Evolutionary conservation across 2,329 filamentous ascomycete genomes (phyloP).

Genomic region (Neofusicoccum ribis): DNA sequence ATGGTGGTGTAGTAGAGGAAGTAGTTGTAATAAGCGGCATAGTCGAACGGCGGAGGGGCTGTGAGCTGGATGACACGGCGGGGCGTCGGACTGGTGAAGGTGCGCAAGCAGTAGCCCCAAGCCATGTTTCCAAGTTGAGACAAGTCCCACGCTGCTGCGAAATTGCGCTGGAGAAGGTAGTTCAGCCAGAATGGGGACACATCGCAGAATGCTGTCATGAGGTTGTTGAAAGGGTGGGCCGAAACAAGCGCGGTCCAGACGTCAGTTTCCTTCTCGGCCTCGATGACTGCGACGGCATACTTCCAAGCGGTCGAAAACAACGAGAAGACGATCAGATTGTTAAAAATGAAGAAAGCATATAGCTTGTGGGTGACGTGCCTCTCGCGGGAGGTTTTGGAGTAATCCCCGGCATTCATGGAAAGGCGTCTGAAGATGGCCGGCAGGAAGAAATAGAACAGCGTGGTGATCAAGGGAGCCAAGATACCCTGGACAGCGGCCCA

Average conservation of each 20-base stretch:
- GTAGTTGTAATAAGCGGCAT: constrained; percentile 97
- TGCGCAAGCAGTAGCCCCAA: constrained; percentile 82
- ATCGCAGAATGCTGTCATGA: constrained; percentile 75
- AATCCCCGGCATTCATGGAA: constrained; percentile 78
- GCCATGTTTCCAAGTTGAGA: constrained; percentile 80
- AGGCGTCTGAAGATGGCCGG: constrained; percentile 90
- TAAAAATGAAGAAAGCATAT: constrained; percentile 95
- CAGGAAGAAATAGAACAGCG: constrained; percentile 80
- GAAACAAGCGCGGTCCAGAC: constrained; percentile 65
- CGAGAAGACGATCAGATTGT: constrained; percentile 93
- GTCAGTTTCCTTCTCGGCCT: constrained; percentile 56
- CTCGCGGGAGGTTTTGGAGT: constrained; percentile 89
- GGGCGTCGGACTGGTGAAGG: constrained; percentile 83
- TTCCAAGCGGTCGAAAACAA: constrained; percentile 81
- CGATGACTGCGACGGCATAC: constrained; percentile 67
- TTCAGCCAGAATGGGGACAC: constrained; percentile 93
- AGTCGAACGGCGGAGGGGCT: constrained; percentile 89
- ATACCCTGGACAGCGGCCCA: constrained; percentile 95
- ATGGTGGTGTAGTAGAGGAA: constrained; percentile 94
- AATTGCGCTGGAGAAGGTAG: constrained; percentile 87
- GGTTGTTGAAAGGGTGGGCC: constrained; percentile 60
- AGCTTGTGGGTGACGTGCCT: constrained; percentile 87
- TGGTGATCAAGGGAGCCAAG: constrained; percentile 81
- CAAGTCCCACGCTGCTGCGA: constrained; percentile 92
- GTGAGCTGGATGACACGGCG: constrained; percentile 89